Percentiles rank a stretch among this genome's conserved stretches.
Conservation (phyloP, 768 basidiomycete genomes). For the Podaxis rugospora region DNA sequence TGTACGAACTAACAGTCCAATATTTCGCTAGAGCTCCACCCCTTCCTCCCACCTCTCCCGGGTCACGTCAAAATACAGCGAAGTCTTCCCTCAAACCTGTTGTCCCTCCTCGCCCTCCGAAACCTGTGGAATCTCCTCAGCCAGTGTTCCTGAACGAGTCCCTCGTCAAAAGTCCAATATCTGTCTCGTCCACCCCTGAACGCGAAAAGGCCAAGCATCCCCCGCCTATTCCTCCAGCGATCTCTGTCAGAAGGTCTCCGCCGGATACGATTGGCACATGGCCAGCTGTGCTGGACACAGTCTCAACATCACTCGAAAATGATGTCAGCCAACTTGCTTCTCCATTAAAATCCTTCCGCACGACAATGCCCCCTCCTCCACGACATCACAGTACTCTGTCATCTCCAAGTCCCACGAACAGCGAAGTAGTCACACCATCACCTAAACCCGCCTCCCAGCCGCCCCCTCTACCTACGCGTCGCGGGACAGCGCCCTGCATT, state of each 20-base stretch:
- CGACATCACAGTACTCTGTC: conserved; percentile 17
- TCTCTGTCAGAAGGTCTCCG: conserved; percentile 17
- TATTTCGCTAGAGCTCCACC: neutral
- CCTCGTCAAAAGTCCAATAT: neutral
- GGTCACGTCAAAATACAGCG: conserved; percentile 15
- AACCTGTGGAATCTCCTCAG: conserved; percentile 10
- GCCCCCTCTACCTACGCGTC: conserved; percentile 45
- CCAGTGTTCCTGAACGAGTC: conserved; percentile 15
- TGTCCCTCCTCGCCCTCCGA: conserved; percentile 19
- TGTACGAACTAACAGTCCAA: neutral
- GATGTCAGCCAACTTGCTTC: conserved; percentile 10
- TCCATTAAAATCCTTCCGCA: conserved; percentile 14
- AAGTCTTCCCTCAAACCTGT: conserved; percentile 18
- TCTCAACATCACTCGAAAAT: conserved; percentile 3
- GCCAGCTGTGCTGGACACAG: neutral
- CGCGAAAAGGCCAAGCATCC: neutral
- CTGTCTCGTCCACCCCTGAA: neutral
- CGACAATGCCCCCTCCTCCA: conserved; percentile 21
- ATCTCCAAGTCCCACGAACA: conserved; percentile 14
- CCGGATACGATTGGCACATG: neutral
- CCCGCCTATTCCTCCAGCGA: conserved; percentile 16
- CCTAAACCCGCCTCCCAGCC: conserved; percentile 24
- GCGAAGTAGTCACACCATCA: conserved; percentile 13
- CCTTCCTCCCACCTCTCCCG: neutral
- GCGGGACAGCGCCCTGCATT: conserved; percentile 20